Conservation (phyloP, 305 asterid genomes). For the Rubia tinctorum region DNA sequence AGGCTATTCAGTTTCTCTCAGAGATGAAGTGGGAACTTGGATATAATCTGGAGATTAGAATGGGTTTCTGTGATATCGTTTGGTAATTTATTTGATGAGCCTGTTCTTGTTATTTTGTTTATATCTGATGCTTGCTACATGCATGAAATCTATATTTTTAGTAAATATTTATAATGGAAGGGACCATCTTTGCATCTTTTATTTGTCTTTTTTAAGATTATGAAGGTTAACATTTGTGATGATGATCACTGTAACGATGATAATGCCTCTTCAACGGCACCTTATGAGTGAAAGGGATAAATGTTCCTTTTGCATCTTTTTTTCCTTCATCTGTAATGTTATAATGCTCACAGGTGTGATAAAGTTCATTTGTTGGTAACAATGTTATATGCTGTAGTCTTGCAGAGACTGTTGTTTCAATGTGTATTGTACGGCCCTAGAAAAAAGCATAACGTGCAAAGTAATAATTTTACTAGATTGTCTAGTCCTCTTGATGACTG, state of each 20-base stretch:
- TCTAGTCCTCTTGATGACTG: background rate
- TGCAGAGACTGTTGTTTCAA: background rate
- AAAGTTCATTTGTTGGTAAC: background rate
- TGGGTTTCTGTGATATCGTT: background rate
- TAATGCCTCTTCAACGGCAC: background rate
- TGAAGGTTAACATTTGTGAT: background rate
- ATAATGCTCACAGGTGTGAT: background rate
- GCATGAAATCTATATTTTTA: background rate
- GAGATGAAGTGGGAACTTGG: background rate
- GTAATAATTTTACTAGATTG: background rate
- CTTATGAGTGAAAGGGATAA: background rate
- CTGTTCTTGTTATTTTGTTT: background rate
- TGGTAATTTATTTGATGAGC: background rate
- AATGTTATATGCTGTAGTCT: background rate
- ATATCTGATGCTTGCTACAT: background rate
- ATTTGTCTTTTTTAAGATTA: too few species aligned
- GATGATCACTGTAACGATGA: background rate
- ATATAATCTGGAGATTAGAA: background rate
- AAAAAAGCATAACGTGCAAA: background rate
- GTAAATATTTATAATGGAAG: background rate
- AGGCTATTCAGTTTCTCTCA: background rate
- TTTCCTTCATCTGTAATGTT: background rate
- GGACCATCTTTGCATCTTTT: background rate
- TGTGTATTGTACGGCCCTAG: background rate
- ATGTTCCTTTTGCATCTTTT: background rate